Evolutionary conservation across 2,329 filamentous ascomycete species (phyloP).

Genomic region (Ophiocordyceps camponoti-floridani): DNA sequence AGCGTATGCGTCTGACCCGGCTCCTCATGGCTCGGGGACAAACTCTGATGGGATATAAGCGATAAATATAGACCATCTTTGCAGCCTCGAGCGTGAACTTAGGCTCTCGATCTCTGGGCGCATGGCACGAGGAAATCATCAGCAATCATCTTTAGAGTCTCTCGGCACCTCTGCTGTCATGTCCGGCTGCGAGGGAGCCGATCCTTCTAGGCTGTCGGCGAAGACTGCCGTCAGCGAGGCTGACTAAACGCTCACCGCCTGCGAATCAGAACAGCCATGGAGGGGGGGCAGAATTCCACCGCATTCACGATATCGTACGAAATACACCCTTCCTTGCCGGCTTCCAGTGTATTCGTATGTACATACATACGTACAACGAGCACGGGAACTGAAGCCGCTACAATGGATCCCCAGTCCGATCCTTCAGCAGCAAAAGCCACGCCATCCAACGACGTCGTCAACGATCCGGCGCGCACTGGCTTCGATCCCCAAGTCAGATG

Average conservation of each 20-base stretch:
- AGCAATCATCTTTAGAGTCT: neutral
- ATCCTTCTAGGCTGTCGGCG: neutral
- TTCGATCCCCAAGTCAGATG: slow-evolving; percentile 41
- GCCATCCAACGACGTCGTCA: slow-evolving; percentile 21
- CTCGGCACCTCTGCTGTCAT: neutral
- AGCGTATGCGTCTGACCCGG: neutral
- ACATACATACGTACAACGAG: neutral
- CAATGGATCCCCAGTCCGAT: neutral
- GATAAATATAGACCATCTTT: neutral
- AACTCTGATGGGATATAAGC: neutral
- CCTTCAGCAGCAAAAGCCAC: neutral
- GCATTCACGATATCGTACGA: no score
- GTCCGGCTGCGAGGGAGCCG: neutral
- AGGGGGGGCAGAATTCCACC: no score
- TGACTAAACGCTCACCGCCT: neutral
- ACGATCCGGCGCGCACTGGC: slow-evolving; percentile 42
- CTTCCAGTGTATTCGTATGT: neutral
- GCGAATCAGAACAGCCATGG: no score
- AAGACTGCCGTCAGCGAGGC: neutral
- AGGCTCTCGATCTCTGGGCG: neutral
- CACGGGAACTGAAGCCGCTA: slow-evolving; percentile 3
- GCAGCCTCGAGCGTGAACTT: neutral
- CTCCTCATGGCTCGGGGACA: neutral
- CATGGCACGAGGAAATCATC: no score
- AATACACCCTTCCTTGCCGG: neutral